Evolutionary conservation across 208 protist species (phyloP).

Genomic region (Leptomonas seymouri): DNA sequence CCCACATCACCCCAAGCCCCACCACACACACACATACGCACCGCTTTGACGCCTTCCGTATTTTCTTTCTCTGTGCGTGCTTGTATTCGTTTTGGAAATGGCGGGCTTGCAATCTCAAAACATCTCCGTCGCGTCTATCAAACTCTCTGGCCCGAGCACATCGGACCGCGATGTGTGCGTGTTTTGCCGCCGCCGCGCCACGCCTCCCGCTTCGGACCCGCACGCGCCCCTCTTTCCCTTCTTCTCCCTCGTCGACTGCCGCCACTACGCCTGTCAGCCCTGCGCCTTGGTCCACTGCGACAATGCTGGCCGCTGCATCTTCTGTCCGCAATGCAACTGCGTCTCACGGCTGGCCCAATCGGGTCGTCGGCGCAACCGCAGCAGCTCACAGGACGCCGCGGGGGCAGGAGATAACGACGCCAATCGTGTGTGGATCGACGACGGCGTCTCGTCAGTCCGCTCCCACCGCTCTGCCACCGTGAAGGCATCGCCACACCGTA

Average conservation of each 20-base stretch:
- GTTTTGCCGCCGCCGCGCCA: slow-evolving; percentile 59
- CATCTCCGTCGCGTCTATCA: slow-evolving; percentile 68
- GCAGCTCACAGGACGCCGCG: slow-evolving; percentile 7
- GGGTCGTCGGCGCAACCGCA: slow-evolving; percentile 52
- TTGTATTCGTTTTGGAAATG: slow-evolving; percentile 34
- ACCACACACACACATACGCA: too few relatives aligned
- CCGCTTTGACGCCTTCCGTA: too few relatives aligned
- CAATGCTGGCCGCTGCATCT: slow-evolving; percentile 70
- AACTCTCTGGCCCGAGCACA: slow-evolving; percentile 25
- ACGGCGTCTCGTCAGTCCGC: slow-evolving; percentile 69
- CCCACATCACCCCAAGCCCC: too few relatives aligned
- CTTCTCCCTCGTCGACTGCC: slow-evolving; percentile 89
- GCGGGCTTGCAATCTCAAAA: slow-evolving; percentile 81
- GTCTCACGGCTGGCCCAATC: slow-evolving; percentile 81
- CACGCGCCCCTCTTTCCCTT: slow-evolving; percentile 85
- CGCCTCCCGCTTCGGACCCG: slow-evolving; percentile 56
- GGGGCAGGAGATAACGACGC: not conserved
- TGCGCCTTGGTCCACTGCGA: slow-evolving; percentile 87
- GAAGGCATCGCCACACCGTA: slow-evolving; percentile 33
- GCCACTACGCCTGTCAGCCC: slow-evolving; percentile 91
- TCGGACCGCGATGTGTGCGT: slow-evolving; percentile 57
- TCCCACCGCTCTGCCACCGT: slow-evolving; percentile 40
- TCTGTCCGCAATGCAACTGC: slow-evolving; percentile 75
- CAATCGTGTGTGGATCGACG: slow-evolving; percentile 62
- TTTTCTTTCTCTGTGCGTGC: not conserved